Percentiles rank a stretch among this genome's conserved stretches.
Evolutionary conservation across 2,329 filamentous ascomycete genomes (phyloP).

Genomic region (Aspergillus costaricaensis): DNA sequence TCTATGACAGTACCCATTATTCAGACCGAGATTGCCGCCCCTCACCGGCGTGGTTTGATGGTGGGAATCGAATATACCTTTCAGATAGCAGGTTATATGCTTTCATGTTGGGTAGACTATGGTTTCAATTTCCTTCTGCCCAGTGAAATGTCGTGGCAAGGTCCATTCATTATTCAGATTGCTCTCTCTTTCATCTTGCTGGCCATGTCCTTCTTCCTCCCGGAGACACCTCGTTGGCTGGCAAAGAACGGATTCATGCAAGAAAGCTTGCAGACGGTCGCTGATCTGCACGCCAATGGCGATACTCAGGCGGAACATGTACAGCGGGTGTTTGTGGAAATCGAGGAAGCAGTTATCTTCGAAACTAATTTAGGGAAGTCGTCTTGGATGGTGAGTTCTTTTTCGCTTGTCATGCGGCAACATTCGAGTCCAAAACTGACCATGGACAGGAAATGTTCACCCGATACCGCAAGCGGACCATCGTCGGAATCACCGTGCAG

Average conservation of each 20-base stretch:
- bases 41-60: conserved; percentile 23
- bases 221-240: conserved; percentile 45
- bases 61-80: conserved; percentile 44
- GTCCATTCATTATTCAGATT: conserved; percentile 21
- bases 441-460: too few relatives aligned
- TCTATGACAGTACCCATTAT: too few relatives aligned
- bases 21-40: too few relatives aligned
- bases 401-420: too few relatives aligned
- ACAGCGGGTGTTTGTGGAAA: too few relatives aligned
- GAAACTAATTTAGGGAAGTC: too few relatives aligned
- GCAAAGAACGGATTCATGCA: conserved; percentile 44
- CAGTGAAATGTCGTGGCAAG: conserved; percentile 34
- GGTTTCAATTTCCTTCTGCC: conserved; percentile 42
- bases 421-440: too few relatives aligned
- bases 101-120: conserved; percentile 45
- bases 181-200: too few relatives aligned
- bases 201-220: conserved; percentile 40
- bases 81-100: conserved; percentile 41
- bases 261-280: conserved; percentile 44
- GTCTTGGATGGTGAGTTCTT: too few relatives aligned
- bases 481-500: too few relatives aligned
- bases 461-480: too few relatives aligned
- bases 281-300: conserved; percentile 42
- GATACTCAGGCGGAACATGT: conserved; percentile 16
- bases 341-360: too few relatives aligned